These are phyloP conservation scores for Stagonosporopsis cucurbitacearum DNA, from an alignment of 2,329 filamentous ascomycete species.

Conservation along the genomic window DNA sequence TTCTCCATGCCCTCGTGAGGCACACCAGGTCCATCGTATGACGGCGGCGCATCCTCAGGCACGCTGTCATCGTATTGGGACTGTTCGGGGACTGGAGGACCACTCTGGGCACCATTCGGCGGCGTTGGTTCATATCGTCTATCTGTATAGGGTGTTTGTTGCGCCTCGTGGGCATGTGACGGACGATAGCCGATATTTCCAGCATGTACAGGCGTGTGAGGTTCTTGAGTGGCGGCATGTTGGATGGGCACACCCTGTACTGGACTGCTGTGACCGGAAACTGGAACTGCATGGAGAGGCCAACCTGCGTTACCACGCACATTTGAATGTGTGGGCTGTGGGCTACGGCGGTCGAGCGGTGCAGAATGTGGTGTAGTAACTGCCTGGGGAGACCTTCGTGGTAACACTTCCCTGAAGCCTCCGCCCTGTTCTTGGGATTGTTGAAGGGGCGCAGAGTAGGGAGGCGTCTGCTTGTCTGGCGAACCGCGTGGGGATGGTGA, in stretches of 20 bases:
- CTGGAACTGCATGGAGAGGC: constrained; percentile 38
- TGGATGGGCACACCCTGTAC: constrained; percentile 29
- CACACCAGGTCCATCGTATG: constrained; percentile 41
- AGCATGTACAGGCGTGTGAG: constrained; percentile 32
- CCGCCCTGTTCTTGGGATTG: constrained; percentile 27
- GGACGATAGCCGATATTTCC: constrained; percentile 15
- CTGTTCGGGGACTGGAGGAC: constrained; percentile 4
- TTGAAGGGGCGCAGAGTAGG: constrained; percentile 14
- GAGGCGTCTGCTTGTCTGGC: constrained; percentile 31
- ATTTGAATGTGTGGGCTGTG: constrained; percentile 33
- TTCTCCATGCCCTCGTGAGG: constrained; percentile 43
- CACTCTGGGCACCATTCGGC: constrained; percentile 7
- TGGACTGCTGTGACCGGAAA: constrained; percentile 31
- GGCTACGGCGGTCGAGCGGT: constrained; percentile 18
- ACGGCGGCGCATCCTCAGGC: constrained; percentile 43
- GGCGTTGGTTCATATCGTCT: constrained; percentile 13
- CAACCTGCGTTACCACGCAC: constrained; percentile 27
- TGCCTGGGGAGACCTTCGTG: constrained; percentile 39
- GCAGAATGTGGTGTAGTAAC: constrained; percentile 26
- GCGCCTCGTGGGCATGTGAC: constrained; percentile 6
- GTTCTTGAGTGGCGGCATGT: constrained; percentile 32
- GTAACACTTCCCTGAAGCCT: constrained; percentile 46
- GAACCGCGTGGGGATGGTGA: constrained; percentile 42
- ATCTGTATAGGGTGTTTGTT: constrained; percentile 14
- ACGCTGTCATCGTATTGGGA: constrained; percentile 31